Conservation (phyloP, 345 rosid genomes). For the Populus euphratica region DNA sequence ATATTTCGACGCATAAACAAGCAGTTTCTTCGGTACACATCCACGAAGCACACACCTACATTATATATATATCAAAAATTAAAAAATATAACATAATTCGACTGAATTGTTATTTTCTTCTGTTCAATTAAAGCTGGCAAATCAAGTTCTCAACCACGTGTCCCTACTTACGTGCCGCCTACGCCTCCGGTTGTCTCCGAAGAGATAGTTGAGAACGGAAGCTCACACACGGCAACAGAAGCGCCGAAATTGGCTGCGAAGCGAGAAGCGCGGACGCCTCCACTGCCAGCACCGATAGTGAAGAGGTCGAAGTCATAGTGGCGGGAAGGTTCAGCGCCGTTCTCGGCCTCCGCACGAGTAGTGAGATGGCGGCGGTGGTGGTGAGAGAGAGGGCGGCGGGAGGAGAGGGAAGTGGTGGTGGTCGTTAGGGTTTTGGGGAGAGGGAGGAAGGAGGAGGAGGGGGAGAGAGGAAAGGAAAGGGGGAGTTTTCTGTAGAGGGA, state of each 20-base stretch:
- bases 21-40: constrained; percentile 93
- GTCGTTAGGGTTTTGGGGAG: constrained; percentile 35
- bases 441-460: constrained; percentile 23
- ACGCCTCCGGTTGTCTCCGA: constrained; percentile 91
- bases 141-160: not conserved
- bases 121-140: not conserved
- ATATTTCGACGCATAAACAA: constrained; percentile 84
- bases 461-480: constrained; percentile 21
- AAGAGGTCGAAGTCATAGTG: constrained; percentile 87
- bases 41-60: constrained; percentile 91
- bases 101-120: not conserved
- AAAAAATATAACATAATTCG: not conserved
- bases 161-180: constrained; percentile 81
- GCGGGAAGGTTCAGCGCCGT: constrained; percentile 56
- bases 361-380: constrained; percentile 36
- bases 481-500: constrained; percentile 37
- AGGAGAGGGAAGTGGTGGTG: constrained; percentile 1
- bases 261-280: constrained; percentile 95
- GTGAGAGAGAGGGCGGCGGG: constrained; percentile 17
- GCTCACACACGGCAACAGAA: constrained; percentile 90
- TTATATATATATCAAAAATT: not conserved
- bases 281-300: constrained; percentile 95
- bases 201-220: constrained; percentile 82
- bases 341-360: constrained; percentile 47
- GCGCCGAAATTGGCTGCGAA: constrained; percentile 85